Evolutionary conservation across 768 basidiomycete species (phyloP).

Genomic region (Trametes cubensis): DNA sequence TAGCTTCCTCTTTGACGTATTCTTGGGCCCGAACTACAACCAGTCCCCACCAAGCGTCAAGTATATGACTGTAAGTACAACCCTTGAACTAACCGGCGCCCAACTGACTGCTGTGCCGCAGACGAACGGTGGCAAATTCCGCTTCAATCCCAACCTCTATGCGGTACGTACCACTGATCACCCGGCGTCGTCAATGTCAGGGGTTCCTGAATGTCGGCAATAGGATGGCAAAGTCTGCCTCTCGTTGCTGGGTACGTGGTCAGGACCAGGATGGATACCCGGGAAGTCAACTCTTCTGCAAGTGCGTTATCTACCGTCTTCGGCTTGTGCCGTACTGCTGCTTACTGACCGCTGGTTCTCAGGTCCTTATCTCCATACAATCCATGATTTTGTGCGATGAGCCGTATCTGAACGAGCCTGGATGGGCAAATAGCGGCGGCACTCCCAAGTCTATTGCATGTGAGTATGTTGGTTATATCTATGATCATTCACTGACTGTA

Average conservation of each 20-base stretch:
- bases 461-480: constrained; percentile 39
- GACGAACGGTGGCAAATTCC: constrained; percentile 86
- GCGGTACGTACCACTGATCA: constrained; percentile 53
- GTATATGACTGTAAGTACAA: constrained; percentile 60
- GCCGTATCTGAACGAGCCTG: constrained; percentile 92
- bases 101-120: constrained; percentile 31
- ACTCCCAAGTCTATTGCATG: constrained; percentile 77
- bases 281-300: constrained; percentile 90
- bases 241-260: constrained; percentile 90
- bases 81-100: background rate
- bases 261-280: constrained; percentile 89
- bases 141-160: constrained; percentile 95
- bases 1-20: constrained; percentile 87
- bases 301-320: constrained; percentile 41
- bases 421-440: constrained; percentile 75
- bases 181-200: background rate
- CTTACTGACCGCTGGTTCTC: background rate
- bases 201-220: background rate
- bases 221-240: constrained; percentile 95
- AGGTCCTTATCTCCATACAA: constrained; percentile 91
- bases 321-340: background rate
- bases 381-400: constrained; percentile 96
- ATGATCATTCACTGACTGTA: background rate
- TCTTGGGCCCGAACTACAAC: constrained; percentile 88
- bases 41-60: constrained; percentile 79